phyloP scores from a whole-genome alignment of 495 filamentous ascomycete species.

The Aspergillus conjunctus region DNA sequence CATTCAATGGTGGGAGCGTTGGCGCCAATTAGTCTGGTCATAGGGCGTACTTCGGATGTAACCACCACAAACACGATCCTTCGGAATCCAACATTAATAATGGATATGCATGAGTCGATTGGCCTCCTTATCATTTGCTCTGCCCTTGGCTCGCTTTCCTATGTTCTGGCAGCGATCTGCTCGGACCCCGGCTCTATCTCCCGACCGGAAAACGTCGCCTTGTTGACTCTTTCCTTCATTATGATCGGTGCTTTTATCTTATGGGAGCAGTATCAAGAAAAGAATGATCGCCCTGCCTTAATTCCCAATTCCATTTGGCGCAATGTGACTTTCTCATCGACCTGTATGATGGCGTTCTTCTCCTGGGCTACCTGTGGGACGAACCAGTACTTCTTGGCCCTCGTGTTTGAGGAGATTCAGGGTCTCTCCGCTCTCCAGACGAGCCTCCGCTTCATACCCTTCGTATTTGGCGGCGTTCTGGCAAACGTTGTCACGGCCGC shows the following conservation, averaged over 20 bases:
- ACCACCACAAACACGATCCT: too few species aligned
- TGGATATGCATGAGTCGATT: too few species aligned
- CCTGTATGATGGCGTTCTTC: conserved; percentile 16
- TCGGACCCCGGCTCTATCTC: background rate
- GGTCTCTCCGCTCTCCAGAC: conserved; percentile 1
- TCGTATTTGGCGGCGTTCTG: conserved; percentile 5
- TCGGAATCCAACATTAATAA: too few species aligned
- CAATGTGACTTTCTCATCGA: conserved; percentile 11
- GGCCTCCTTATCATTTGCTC: conserved; percentile 3
- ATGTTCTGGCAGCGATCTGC: conserved; percentile 2
- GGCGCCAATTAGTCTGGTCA: too few species aligned
- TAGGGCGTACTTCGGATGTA: too few species aligned
- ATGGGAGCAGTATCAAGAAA: conserved; percentile 12
- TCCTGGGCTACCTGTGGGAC: conserved; percentile 11
- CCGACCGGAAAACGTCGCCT: conserved; percentile 5
- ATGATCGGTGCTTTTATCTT: conserved; percentile 2
- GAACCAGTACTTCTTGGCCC: conserved; percentile 8
- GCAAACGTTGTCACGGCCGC: conserved; percentile 12
- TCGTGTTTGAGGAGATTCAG: conserved; percentile 10
- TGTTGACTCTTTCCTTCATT: background rate
- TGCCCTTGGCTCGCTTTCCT: conserved; percentile 9
- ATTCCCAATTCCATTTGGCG: conserved; percentile 20
- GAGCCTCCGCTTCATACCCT: conserved; percentile 10
- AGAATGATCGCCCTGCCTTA: conserved; percentile 8
- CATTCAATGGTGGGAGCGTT: too few species aligned